Evolutionary conservation across 2,329 filamentous ascomycete genomes (phyloP).

Genomic region (Trichophyton benhamiae): DNA sequence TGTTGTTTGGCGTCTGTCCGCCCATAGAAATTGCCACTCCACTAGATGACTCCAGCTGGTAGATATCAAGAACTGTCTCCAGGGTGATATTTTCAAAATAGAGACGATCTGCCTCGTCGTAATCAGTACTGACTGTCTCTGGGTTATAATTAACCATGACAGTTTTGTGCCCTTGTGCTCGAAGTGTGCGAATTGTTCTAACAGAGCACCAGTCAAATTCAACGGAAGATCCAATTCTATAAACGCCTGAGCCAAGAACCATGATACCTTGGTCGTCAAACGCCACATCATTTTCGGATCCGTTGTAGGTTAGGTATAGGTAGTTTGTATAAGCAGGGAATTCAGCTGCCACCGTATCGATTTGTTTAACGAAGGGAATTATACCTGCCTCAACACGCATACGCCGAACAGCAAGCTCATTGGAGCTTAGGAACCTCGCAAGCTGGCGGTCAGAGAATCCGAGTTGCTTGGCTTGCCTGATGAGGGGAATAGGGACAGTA

Average conservation of each 20-base stretch:
- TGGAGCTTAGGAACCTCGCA: slow-evolving; percentile 87
- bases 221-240: slow-evolving; percentile 92
- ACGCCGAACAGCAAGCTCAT: slow-evolving; percentile 78
- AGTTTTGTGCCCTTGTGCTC: slow-evolving; percentile 76
- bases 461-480: slow-evolving; percentile 79
- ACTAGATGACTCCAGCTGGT: slow-evolving; percentile 68
- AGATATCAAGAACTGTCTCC: slow-evolving; percentile 86
- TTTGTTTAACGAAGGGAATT: slow-evolving; percentile 87
- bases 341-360: slow-evolving; percentile 94
- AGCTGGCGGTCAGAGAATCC: slow-evolving; percentile 92
- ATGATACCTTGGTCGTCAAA: slow-evolving; percentile 90
- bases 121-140: slow-evolving; percentile 81
- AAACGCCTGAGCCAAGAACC: slow-evolving; percentile 91
- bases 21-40: slow-evolving; percentile 93
- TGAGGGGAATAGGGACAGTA: slow-evolving; percentile 49
- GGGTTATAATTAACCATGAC: slow-evolving; percentile 95
- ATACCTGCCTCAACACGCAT: slow-evolving; percentile 77
- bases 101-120: slow-evolving; percentile 82
- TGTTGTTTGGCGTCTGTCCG: slow-evolving; percentile 96
- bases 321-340: slow-evolving; percentile 95
- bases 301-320: slow-evolving; percentile 92
- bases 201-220: slow-evolving; percentile 99
- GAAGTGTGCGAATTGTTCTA: slow-evolving; percentile 77
- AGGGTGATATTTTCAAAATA: slow-evolving; percentile 95
- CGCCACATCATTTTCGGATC: slow-evolving; percentile 64